Conservation (phyloP, 768 basidiomycete species). For the Suillus subluteus region DNA sequence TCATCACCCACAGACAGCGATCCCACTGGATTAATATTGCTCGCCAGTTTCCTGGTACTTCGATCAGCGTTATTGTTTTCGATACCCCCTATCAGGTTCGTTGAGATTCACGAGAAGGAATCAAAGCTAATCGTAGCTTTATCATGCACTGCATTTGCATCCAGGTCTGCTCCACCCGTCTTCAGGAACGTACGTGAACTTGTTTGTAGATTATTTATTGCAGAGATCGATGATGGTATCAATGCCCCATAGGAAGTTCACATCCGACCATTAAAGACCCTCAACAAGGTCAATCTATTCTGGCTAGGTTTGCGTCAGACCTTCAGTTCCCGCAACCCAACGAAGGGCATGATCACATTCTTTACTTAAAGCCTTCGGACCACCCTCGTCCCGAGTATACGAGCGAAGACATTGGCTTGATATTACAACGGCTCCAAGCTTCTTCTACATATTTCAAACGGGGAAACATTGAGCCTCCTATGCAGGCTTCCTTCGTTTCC, state of each 20-base stretch:
- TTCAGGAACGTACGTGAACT: conserved; percentile 55
- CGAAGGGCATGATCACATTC: conserved; percentile 71
- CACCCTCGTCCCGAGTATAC: conserved; percentile 50
- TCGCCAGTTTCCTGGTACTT: conserved; percentile 61
- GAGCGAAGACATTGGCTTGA: conserved; percentile 50
- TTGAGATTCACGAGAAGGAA: conserved; percentile 13
- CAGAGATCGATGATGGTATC: conserved; percentile 18
- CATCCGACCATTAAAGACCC: conserved; percentile 78
- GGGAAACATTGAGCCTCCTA: conserved; percentile 14
- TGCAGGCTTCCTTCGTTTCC: conserved; percentile 15
- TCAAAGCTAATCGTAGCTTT: conserved; percentile 8
- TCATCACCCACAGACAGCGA: conserved; percentile 53
- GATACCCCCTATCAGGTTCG: conserved; percentile 77
- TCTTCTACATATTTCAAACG: conserved; percentile 27
- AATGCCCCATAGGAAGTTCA: conserved; percentile 51
- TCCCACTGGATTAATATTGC: conserved; percentile 78
- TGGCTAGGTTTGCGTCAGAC: conserved; percentile 66
- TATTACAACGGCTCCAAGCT: conserved; percentile 51
- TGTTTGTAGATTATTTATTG: conserved; percentile 12
- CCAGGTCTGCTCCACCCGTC: conserved; percentile 65
- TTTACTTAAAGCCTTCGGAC: conserved; percentile 40
- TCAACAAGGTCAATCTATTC: conserved; percentile 59
- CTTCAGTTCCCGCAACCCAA: conserved; percentile 55
- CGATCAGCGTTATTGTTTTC: conserved; percentile 76
- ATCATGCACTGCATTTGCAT: conserved; percentile 24